Evolutionary conservation across 768 basidiomycete genomes (phyloP).

Genomic region (Chiua virens): DNA sequence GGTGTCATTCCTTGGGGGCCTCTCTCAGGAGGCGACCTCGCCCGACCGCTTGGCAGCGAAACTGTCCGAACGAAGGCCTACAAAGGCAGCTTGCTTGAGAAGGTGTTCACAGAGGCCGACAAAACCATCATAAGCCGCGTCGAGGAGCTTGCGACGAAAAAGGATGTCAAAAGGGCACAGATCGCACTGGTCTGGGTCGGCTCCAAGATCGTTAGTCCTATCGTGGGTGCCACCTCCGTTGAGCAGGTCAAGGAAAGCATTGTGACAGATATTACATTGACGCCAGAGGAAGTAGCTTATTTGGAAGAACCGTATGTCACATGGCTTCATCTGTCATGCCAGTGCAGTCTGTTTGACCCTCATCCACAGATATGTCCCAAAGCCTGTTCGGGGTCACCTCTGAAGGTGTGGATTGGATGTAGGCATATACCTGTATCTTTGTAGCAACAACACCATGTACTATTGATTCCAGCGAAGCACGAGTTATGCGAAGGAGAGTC

Average conservation of each 20-base stretch:
- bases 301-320: no score
- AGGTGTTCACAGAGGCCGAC: conserved; percentile 27
- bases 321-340: neutral
- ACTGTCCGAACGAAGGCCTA: no score
- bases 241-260: conserved; percentile 35
- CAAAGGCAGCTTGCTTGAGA: no score
- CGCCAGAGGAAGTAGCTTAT: conserved; percentile 30
- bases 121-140: conserved; percentile 36
- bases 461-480: no score
- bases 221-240: conserved; percentile 41
- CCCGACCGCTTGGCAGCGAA: no score
- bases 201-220: conserved; percentile 45
- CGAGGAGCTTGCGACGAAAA: no score
- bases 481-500: no score
- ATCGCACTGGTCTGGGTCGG: conserved; percentile 44
- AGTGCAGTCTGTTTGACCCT: neutral
- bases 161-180: conserved; percentile 43
- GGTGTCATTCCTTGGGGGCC: no score
- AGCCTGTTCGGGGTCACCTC: conserved; percentile 16
- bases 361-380: conserved; percentile 17
- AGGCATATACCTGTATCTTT: no score
- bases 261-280: conserved; percentile 22
- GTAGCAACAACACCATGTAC: no score
- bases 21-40: no score
- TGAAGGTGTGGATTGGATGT: conserved; percentile 6